Conservation (phyloP, 2,329 filamentous ascomycete species). For the Aspergillus quadrilineatus region DNA sequence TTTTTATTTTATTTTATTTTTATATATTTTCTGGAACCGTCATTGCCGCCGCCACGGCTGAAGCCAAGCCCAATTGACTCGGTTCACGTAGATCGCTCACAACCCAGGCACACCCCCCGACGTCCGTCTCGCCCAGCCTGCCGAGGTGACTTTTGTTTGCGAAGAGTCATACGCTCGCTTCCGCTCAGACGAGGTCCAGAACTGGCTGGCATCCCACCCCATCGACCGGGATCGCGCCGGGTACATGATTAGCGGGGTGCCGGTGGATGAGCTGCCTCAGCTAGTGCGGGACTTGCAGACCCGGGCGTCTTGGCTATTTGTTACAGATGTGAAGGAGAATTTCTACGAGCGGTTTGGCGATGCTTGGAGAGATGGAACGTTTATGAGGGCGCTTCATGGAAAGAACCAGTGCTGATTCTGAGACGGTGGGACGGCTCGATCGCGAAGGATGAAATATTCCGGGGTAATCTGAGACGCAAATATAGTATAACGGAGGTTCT, state of each 20-base stretch:
- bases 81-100: conserved; percentile 13
- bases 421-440: no score
- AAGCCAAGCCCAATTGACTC: background rate
- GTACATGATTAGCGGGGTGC: conserved; percentile 19
- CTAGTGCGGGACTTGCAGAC: conserved; percentile 19
- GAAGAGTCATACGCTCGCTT: conserved; percentile 18
- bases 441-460: no score
- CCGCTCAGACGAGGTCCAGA: conserved; percentile 17
- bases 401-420: no score
- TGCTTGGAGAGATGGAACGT: conserved; percentile 10
- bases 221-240: conserved; percentile 14
- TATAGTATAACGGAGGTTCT: no score
- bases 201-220: conserved; percentile 8
- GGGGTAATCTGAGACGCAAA: no score
- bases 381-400: no score
- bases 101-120: conserved; percentile 21
- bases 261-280: conserved; percentile 5
- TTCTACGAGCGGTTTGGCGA: conserved; percentile 22
- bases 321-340: conserved; percentile 17
- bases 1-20: no score
- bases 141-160: conserved; percentile 18
- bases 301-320: conserved; percentile 15
- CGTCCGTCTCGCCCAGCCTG: conserved; percentile 4
- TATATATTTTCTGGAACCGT: no score
- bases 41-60: background rate